Conservation (phyloP, 2,329 filamentous ascomycete species). For the Aspergillus hortae region DNA sequence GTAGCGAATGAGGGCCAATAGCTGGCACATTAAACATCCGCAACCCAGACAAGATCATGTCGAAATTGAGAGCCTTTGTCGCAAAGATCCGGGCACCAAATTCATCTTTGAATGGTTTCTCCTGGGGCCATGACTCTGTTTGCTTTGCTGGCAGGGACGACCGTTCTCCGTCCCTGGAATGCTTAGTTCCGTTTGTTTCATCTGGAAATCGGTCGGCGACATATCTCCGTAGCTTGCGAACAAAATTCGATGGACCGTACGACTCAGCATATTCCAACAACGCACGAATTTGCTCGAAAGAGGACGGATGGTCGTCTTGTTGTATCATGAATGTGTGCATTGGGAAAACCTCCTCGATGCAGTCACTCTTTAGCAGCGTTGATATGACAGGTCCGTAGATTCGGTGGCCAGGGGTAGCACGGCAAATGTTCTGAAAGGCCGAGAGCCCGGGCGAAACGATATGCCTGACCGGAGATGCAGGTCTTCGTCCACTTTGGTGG, state of each 20-base stretch:
- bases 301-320: slow-evolving; percentile 41
- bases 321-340: slow-evolving; percentile 47
- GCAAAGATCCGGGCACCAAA: slow-evolving; percentile 81
- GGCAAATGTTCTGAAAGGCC: slow-evolving; percentile 43
- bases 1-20: slow-evolving; percentile 73
- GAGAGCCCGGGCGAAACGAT: slow-evolving; percentile 23
- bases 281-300: slow-evolving; percentile 35
- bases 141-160: slow-evolving; percentile 1
- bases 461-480: slow-evolving; percentile 3
- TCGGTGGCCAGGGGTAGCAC: slow-evolving; percentile 31
- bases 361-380: slow-evolving; percentile 34
- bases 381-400: slow-evolving; percentile 45
- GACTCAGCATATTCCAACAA: slow-evolving; percentile 38
- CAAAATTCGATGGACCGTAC: slow-evolving; percentile 26
- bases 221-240: slow-evolving; percentile 20
- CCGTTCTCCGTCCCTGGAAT: slow-evolving; percentile 10
- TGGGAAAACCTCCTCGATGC: slow-evolving; percentile 37
- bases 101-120: slow-evolving; percentile 59
- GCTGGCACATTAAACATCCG: slow-evolving; percentile 66
- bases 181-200: not conserved
- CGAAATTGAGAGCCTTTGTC: slow-evolving; percentile 67
- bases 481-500: slow-evolving; percentile 17
- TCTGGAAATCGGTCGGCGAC: slow-evolving; percentile 14
- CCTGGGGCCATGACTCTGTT: slow-evolving; percentile 14
- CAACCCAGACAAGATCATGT: slow-evolving; percentile 68